phyloP scores from a whole-genome alignment of 2,329 filamentous ascomycete species.

The Trichoderma hamatum region DNA sequence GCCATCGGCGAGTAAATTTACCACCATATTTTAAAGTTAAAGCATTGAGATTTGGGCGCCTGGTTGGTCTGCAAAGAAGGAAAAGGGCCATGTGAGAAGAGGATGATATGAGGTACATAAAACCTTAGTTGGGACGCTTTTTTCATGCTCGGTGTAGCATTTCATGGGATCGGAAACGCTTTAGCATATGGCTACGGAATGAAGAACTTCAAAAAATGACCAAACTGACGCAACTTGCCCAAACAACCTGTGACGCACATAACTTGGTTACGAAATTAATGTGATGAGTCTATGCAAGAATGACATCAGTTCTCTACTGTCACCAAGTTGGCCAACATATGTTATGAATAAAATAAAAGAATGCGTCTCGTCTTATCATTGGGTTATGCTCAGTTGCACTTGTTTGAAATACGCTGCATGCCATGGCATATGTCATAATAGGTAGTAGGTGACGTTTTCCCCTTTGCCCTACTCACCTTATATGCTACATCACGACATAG shows the following conservation, averaged over 20 bases:
- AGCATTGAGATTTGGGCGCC: constrained; percentile 45
- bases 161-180: constrained; percentile 42
- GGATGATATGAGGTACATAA: constrained; percentile 41
- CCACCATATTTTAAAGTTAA: constrained; percentile 38
- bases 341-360: neutral
- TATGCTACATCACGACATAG: neutral
- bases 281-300: neutral
- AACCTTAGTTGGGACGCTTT: constrained; percentile 45
- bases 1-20: constrained; percentile 56
- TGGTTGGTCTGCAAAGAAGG: constrained; percentile 43
- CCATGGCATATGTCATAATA: neutral
- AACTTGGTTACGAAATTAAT: neutral
- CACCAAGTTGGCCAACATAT: neutral
- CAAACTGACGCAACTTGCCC: constrained; percentile 17
- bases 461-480: neutral
- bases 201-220: constrained; percentile 40
- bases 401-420: neutral
- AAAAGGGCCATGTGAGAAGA: constrained; percentile 41
- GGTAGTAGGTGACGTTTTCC: neutral
- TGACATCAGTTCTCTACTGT: neutral
- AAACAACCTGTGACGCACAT: constrained; percentile 17
- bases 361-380: neutral
- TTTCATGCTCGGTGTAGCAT: constrained; percentile 47
- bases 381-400: neutral
- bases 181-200: constrained; percentile 46